Evolutionary conservation across 179 eudicot species (phyloP), one percentile per base, ranked within the genome.

Genomic region (Spinacia oleracea): DNA sequence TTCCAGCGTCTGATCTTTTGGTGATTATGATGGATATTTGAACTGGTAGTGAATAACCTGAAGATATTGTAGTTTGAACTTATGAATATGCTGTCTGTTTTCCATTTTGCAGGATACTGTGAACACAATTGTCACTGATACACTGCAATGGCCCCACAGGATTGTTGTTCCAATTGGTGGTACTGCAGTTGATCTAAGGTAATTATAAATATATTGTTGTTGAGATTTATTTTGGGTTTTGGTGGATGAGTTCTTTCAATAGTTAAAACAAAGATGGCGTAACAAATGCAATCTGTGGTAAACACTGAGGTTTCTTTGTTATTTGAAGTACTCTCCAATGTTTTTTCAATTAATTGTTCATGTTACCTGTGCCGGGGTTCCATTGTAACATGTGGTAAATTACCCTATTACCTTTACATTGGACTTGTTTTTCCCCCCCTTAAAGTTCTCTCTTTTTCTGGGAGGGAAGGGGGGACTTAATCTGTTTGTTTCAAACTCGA

Each of bases 131-230:
- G 93, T 95, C 67, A 85, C 83, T 23, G 97, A 93, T 83, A 93
- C 89, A 85, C 92, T 93, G 38, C 86, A 88, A 82, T 95, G 98
- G 98, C 98, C 98, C 70, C 98, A 94, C 86, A 91, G 98, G 83
- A 93, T 94, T 84, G 97, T 94, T 79, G 95, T 95, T 78, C 98
- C 98, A 18, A 88, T 93, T 79, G 98, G 97, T 74, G 97, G 91
- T 68, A 42, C 86, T 82, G 85, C 87, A 32, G 89, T 89, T 42
- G 97, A 95, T 83, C 69, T 83, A 73, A 93, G 97, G 98, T 93
- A 85, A 31, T 65, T 64, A 21, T 74, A 12, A 55, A 34, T 23
- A 64, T 63, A 29, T 20, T 72, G 20, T 12, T 42, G 40, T 46
- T 43, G 42, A 56, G 46, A 42, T 29, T 23, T 32, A 27, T 45